These are phyloP conservation scores for Aquilaria sinensis DNA, from an alignment of 345 rosid species.

Conservation along the genomic window DNA sequence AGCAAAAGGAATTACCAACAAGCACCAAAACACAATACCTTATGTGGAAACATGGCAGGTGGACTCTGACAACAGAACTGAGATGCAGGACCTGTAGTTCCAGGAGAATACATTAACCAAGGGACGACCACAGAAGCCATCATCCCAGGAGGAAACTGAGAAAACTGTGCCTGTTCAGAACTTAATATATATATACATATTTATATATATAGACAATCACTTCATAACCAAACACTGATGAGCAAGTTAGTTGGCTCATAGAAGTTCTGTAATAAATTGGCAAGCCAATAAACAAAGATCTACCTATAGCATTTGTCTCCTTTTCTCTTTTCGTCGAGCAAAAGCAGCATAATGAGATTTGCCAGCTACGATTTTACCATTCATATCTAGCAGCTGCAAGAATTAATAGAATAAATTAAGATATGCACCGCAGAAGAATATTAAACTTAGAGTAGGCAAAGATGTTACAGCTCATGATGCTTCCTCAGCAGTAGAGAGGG, in stretches of 20 bases:
- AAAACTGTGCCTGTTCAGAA: constrained; percentile 69
- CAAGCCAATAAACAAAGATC: background rate
- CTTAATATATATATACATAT: background rate
- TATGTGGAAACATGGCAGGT: constrained; percentile 73
- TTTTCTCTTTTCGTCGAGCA: constrained; percentile 91
- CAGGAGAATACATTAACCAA: constrained; percentile 80
- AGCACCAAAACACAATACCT: constrained; percentile 30
- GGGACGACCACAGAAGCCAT: constrained; percentile 74
- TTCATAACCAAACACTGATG: background rate
- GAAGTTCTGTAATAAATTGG: background rate
- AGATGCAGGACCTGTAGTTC: constrained; percentile 70
- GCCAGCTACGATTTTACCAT: constrained; percentile 82
- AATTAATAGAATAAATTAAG: background rate
- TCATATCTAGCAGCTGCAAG: constrained; percentile 67
- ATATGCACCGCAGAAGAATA: background rate
- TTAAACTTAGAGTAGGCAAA: constrained; percentile 13
- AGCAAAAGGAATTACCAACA: background rate
- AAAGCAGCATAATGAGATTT: constrained; percentile 91
- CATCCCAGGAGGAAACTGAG: constrained; percentile 73
- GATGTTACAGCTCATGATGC: constrained; percentile 76
- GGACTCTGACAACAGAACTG: constrained; percentile 87
- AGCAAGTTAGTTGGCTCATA: background rate
- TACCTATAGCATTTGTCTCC: constrained; percentile 93
- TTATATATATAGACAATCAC: background rate
- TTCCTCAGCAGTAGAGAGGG: constrained; percentile 80